Percentiles rank a stretch among this genome's conserved stretches.
Evolutionary conservation across 148 eudicot genomes (phyloP).

Genomic region (Drosera capensis): DNA sequence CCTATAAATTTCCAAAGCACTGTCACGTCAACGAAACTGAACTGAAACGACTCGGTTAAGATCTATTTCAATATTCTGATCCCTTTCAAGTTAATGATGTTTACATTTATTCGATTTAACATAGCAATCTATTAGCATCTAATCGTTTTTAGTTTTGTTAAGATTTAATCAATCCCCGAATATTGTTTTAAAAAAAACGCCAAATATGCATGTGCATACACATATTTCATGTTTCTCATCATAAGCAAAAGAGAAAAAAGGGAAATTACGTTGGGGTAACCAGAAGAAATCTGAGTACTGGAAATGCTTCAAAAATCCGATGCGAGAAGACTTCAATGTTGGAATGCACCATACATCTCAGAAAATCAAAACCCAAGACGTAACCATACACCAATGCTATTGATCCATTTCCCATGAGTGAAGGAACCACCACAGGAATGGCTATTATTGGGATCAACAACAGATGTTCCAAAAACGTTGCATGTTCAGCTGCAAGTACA

Average conservation of each 20-base stretch:
- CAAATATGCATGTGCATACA: too few relatives aligned
- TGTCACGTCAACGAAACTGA: too few relatives aligned
- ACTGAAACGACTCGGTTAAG: too few relatives aligned
- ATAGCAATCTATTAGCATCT: too few relatives aligned
- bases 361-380: constrained; percentile 50
- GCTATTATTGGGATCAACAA: constrained; percentile 29
- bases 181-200: neutral
- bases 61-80: too few relatives aligned
- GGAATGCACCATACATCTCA: constrained; percentile 60
- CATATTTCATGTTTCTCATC: neutral
- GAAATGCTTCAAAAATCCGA: constrained; percentile 42
- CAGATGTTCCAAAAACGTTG: constrained; percentile 53
- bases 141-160: too few relatives aligned
- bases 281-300: constrained; percentile 42
- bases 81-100: too few relatives aligned
- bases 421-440: constrained; percentile 45
- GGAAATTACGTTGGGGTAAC: constrained; percentile 70
- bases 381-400: constrained; percentile 43
- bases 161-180: neutral
- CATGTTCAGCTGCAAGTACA: constrained; percentile 49
- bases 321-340: constrained; percentile 60
- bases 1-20: too few relatives aligned
- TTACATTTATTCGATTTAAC: too few relatives aligned
- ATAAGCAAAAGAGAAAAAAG: neutral
- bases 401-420: constrained; percentile 43